Evolutionary conservation across 768 basidiomycete genomes (phyloP).

Genomic region (Suillus placidus): DNA sequence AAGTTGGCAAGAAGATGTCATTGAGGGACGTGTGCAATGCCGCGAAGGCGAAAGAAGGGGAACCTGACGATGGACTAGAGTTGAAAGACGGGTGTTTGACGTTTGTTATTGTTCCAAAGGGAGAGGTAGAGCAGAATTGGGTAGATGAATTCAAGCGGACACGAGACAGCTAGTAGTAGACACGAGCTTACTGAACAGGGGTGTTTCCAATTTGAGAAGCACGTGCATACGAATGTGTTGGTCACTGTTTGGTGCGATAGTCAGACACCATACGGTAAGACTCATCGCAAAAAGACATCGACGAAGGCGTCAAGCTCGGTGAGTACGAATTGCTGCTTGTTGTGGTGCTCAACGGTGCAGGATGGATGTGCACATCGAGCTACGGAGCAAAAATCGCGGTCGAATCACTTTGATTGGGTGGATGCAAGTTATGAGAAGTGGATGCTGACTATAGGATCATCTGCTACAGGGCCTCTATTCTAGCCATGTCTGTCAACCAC

Average conservation of each 20-base stretch:
- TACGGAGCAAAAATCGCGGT: conserved; percentile 19
- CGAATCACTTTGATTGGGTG: conserved; percentile 47
- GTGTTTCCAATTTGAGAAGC: background rate
- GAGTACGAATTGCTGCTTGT: conserved; percentile 50
- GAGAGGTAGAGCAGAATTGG: conserved; percentile 79
- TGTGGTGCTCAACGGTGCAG: conserved; percentile 13
- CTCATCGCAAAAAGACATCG: conserved; percentile 36
- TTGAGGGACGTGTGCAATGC: conserved; percentile 73
- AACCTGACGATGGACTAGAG: conserved; percentile 76
- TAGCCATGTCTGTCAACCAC: conserved; percentile 70
- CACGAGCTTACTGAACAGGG: background rate
- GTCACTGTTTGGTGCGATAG: conserved; percentile 32
- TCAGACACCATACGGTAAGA: conserved; percentile 14
- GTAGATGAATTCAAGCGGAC: conserved; percentile 81
- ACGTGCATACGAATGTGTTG: conserved; percentile 20
- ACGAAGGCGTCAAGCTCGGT: conserved; percentile 69
- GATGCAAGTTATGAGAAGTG: conserved; percentile 48
- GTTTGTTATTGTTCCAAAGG: conserved; percentile 79
- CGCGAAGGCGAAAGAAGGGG: conserved; percentile 60
- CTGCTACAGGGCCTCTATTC: conserved; percentile 22
- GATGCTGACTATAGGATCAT: conserved; percentile 44
- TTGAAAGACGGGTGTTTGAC: conserved; percentile 81
- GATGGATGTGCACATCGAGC: conserved; percentile 26
- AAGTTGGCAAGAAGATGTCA: conserved; percentile 90
- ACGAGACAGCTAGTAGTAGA: conserved; percentile 32